Percentiles rank a stretch among this genome's conserved stretches.
phyloP scores from a whole-genome alignment of 1,284 basidiomycete species.

The Thelephora terrestris region DNA sequence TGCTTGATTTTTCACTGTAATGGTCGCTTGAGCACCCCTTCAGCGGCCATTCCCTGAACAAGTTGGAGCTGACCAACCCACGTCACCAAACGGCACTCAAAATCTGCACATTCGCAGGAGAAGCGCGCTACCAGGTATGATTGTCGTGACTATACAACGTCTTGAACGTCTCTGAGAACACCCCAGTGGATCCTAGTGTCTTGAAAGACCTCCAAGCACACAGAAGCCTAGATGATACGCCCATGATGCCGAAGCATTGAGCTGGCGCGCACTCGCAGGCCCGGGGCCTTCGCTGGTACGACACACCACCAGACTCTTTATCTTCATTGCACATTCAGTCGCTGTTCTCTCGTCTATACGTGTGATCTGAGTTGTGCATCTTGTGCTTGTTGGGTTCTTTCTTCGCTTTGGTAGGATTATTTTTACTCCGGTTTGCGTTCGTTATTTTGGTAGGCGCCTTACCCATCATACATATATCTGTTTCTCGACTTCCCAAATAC shows the following conservation, averaged over 20 bases:
- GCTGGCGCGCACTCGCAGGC: no score
- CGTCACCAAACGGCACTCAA: conserved; percentile 34
- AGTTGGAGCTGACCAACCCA: conserved; percentile 31
- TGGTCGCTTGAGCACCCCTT: conserved; percentile 8
- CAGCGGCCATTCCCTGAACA: conserved; percentile 58
- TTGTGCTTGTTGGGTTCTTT: no score
- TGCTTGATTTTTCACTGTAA: conserved; percentile 12
- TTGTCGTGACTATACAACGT: conserved; percentile 7
- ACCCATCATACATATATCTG: no score
- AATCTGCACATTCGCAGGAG: conserved; percentile 73
- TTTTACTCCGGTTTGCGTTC: no score
- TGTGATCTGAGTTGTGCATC: no score
- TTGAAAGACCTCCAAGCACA: conserved; percentile 82
- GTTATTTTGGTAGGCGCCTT: no score
- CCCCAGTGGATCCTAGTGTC: conserved; percentile 75
- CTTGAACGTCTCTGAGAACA: conserved; percentile 8
- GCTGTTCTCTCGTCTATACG: no score
- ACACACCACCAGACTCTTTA: no score
- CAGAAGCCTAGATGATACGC: conserved; percentile 61
- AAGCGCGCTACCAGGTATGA: conserved; percentile 75
- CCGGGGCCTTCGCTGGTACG: no score
- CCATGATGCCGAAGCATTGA: neutral
- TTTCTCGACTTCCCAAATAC: no score
- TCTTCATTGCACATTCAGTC: no score
- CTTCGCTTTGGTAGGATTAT: no score